Evolutionary conservation across 306 rosid species (phyloP).

Genomic region (Dryas alaskensis): DNA sequence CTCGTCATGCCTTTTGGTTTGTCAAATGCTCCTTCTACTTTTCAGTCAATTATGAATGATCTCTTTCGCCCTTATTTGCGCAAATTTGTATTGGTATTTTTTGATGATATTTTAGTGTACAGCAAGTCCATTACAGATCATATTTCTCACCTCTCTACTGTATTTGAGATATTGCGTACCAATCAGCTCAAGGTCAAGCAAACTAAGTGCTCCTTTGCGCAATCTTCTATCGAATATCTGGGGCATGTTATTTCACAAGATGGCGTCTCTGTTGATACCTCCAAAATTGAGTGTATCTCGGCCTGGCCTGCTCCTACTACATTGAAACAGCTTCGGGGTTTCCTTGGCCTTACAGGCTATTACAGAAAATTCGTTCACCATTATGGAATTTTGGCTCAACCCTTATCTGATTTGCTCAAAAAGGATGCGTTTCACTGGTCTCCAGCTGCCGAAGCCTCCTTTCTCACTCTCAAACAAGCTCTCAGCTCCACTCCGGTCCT

Average conservation of each 20-base stretch:
- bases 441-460: accelerated
- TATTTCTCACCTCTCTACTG: neutral
- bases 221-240: neutral
- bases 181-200: neutral
- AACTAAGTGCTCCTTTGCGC: neutral
- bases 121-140: neutral
- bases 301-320: neutral
- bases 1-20: neutral
- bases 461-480: accelerated
- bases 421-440: neutral
- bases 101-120: neutral
- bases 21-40: neutral
- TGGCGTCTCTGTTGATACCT: neutral
- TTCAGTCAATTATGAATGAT: neutral
- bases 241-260: neutral
- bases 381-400: accelerated
- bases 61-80: neutral
- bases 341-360: neutral
- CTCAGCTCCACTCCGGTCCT: neutral
- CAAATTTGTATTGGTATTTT: neutral
- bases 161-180: neutral
- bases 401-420: accelerated
- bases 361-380: accelerated
- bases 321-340: neutral
- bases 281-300: neutral